Conservation (phyloP, 495 filamentous ascomycete species). For the Aspergillus taichungensis region DNA sequence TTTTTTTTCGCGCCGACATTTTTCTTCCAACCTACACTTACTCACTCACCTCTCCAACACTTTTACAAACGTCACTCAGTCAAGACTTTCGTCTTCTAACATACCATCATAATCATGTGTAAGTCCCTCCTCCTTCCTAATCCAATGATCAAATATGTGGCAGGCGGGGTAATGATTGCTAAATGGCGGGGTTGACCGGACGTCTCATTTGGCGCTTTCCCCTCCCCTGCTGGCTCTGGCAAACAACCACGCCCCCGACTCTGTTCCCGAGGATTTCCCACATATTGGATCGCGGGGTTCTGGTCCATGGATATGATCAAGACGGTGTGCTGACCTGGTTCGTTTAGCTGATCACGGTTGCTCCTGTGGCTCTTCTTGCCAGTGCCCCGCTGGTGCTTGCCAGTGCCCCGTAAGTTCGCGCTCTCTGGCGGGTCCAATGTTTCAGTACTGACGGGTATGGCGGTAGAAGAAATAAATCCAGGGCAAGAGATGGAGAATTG, state of each 20-base stretch:
- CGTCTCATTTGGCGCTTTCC: too few relatives aligned
- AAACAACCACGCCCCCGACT: too few relatives aligned
- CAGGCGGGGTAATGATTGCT: conserved; percentile 6
- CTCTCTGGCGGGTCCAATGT: neutral
- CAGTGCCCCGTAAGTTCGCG: conserved; percentile 33
- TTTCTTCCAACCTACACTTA: too few relatives aligned
- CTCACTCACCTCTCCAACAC: neutral
- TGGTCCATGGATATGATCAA: too few relatives aligned
- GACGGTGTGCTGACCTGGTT: conserved; percentile 17
- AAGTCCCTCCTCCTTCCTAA: conserved; percentile 1
- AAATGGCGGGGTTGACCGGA: too few relatives aligned
- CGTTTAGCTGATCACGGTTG: conserved; percentile 28
- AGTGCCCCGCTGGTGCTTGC: conserved; percentile 38
- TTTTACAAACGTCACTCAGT: neutral
- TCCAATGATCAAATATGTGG: too few relatives aligned
- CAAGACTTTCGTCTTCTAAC: neutral
- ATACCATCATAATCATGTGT: conserved; percentile 9
- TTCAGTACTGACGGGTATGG: neutral
- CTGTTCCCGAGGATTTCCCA: too few relatives aligned
- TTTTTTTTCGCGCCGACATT: too few relatives aligned
- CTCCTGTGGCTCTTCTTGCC: conserved; percentile 38
- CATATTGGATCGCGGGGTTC: too few relatives aligned
- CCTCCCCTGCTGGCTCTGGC: too few relatives aligned
- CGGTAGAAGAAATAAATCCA: conserved; percentile 20
- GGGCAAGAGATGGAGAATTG: neutral